Percentiles rank a stretch among this genome's conserved stretches.
These are phyloP conservation scores for Phytophthora cactorum DNA, from an alignment of 352 stramenopile genomes.

Conservation along the genomic window DNA sequence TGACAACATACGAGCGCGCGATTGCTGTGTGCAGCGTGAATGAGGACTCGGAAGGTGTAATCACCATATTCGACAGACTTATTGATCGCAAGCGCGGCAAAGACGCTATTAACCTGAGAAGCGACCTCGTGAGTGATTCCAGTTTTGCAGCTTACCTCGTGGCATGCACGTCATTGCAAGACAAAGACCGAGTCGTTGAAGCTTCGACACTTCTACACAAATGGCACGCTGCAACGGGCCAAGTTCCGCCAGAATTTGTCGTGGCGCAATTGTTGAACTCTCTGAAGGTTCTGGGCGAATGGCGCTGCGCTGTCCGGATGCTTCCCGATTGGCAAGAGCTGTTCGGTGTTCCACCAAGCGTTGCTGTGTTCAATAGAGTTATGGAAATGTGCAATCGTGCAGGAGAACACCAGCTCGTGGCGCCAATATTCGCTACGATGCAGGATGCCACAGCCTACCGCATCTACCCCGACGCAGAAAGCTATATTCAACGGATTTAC, in stretches of 20 bases:
- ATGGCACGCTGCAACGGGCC: slow-evolving; percentile 38
- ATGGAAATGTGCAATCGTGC: slow-evolving; percentile 77
- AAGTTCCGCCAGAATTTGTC: slow-evolving; percentile 34
- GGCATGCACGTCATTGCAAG: slow-evolving; percentile 36
- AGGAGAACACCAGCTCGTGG: slow-evolving; percentile 51
- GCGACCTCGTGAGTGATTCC: slow-evolving; percentile 38
- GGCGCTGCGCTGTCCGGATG: slow-evolving; percentile 52
- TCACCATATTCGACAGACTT: slow-evolving; percentile 46
- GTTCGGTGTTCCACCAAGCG: slow-evolving; percentile 55
- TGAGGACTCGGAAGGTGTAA: slow-evolving; percentile 44
- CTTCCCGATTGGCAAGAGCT: slow-evolving; percentile 46
- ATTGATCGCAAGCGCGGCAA: slow-evolving; percentile 22
- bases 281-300: slow-evolving; percentile 53
- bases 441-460: slow-evolving; percentile 52
- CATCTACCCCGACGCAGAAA: slow-evolving; percentile 55
- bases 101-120: slow-evolving; percentile 23
- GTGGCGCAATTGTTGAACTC: slow-evolving; percentile 55
- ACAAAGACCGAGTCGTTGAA: slow-evolving; percentile 45
- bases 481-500: slow-evolving; percentile 81
- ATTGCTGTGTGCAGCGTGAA: slow-evolving; percentile 51
- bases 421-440: slow-evolving; percentile 79
- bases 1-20: slow-evolving; percentile 39
- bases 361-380: slow-evolving; percentile 54
- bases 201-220: slow-evolving; percentile 42
- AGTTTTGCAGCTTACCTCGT: slow-evolving; percentile 51